phyloP scores from a whole-genome alignment of 257 asterid species.

The Jasminum sambac region DNA sequence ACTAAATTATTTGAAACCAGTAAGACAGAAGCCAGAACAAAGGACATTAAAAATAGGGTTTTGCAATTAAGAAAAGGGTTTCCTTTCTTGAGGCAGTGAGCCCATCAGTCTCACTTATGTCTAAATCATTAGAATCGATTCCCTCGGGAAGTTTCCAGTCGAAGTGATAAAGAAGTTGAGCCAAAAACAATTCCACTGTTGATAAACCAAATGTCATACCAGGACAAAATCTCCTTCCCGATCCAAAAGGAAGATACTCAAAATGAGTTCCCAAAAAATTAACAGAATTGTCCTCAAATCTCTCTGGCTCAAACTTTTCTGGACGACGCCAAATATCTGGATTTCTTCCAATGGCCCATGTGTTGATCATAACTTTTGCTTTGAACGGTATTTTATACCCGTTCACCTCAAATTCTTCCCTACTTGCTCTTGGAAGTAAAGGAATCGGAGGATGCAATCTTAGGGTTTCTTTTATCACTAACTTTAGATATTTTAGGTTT shows the following conservation, averaged over 20 bases:
- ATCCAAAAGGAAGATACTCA: constrained; percentile 11
- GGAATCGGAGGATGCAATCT: background rate
- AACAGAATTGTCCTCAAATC: background rate
- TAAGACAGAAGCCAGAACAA: too few species aligned
- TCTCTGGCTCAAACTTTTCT: constrained; percentile 1
- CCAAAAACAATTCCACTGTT: constrained; percentile 4
- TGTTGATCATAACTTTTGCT: constrained; percentile 4
- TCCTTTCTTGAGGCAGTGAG: constrained; percentile 2
- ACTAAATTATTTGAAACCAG: background rate
- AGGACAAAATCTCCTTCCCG: constrained; percentile 15
- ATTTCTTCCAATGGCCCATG: constrained; percentile 12
- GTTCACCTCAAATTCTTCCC: background rate
- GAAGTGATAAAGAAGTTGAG: constrained; percentile 17
- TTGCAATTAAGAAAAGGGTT: too few species aligned
- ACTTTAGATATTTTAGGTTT: background rate
- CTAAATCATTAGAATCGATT: background rate
- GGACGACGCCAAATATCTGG: background rate
- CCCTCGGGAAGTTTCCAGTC: constrained; percentile 18
- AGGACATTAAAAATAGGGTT: too few species aligned
- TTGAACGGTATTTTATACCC: constrained; percentile 16
- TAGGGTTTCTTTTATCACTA: constrained; percentile 5
- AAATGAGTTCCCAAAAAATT: constrained; percentile 12
- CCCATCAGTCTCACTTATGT: constrained; percentile 12
- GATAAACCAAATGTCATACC: constrained; percentile 14
- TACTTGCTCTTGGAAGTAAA: constrained; percentile 8